Evolutionary conservation across 2,329 filamentous ascomycete species (phyloP), one percentile per base, ranked within the genome.

Genomic region (Calonectria naviculata): DNA sequence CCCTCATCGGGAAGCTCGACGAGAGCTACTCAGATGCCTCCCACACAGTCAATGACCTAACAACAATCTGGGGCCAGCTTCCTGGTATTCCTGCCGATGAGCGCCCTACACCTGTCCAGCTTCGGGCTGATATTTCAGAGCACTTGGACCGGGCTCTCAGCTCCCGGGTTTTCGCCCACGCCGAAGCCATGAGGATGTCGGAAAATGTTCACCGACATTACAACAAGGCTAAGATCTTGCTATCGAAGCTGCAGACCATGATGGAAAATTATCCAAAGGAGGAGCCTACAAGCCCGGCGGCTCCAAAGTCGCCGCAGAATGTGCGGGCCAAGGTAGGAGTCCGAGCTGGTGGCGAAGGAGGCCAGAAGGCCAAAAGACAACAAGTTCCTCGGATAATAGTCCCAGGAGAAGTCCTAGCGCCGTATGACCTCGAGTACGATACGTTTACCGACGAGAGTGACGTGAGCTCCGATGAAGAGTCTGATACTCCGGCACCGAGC

Each of bases 1-100:
- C 89, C 5, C 85, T 93, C 42, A 91, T 93, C 71, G 88, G 89
- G 65, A 88, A 92, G 74, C 90, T 93, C 65, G 91, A 93, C 80
- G 80, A 88, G 73, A 85, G 82, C 19, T 91, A 93, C 75, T 80
- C 83, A n/a, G 83, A 90, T 60, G 87, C 89, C 9, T 92, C 91
- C 15, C 75, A 82, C 65, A 85, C 83, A 28, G 84, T 93, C 3
- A 81, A 93, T 78, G 85, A 89, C 24, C 84, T 92, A 65, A 90
- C 90, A 4, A 86, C 84, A 5, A 78, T 81, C 64, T 93, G 91
- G 88, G 88, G 87, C 31, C 85, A 85, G 72, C 86, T 92, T 0
- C 90, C 90, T 2, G 83, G 79, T 42, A 72, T 89, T 5, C 79
- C 87, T 0, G 79, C 84, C 17, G 85, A 87, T 65, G 82, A 87